Evolutionary conservation across 306 rosid genomes (phyloP).

Genomic region (Acacia confusa): DNA sequence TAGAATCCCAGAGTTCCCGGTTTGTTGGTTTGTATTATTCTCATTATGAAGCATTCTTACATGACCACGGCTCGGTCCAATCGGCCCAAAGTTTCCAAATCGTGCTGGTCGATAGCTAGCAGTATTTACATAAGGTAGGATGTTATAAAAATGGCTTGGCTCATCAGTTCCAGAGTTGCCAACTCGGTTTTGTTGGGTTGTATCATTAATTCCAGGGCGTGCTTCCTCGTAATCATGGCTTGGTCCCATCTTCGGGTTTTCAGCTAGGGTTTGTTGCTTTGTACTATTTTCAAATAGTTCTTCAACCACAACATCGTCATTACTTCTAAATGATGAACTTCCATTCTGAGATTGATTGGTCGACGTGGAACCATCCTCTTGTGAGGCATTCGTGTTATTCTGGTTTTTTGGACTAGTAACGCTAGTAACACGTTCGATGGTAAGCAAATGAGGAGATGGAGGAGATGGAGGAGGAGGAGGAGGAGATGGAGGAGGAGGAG

Average conservation of each 20-base stretch:
- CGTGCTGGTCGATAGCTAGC: background rate
- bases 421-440: background rate
- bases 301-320: too few species aligned
- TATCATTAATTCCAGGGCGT: too few species aligned
- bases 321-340: too few species aligned
- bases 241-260: background rate
- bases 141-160: background rate
- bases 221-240: background rate
- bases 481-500: too few species aligned
- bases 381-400: background rate
- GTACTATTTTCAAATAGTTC: background rate
- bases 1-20: background rate
- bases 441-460: background rate
- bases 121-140: background rate
- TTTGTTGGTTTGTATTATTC: too few species aligned
- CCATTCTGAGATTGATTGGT: background rate
- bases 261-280: background rate
- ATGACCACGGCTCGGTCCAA: background rate
- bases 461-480: background rate
- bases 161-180: background rate
- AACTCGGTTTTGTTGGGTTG: background rate
- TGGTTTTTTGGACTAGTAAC: background rate
- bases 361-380: background rate
- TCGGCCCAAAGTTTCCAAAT: background rate
- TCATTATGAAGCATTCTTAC: too few species aligned